Percentiles rank a stretch among this genome's conserved stretches.
Evolutionary conservation across 495 filamentous ascomycete species (phyloP).

Genomic region (Recurvomyces mirabilis): DNA sequence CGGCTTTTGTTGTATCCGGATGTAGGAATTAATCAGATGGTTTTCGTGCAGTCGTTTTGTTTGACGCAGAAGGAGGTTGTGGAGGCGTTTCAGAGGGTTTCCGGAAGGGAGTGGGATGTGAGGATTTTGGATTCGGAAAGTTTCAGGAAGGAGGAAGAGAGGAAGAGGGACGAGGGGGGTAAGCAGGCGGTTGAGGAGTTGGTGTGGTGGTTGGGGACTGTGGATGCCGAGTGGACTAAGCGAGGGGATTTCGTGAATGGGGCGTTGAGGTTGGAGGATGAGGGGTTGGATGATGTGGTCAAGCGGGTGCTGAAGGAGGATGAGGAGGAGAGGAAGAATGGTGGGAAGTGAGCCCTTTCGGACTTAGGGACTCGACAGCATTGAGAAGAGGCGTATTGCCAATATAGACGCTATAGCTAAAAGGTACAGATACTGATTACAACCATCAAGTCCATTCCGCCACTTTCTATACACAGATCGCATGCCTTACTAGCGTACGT

Average conservation of each 20-base stretch:
- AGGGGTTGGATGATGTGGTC: slow-evolving; percentile 14
- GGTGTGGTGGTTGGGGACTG: slow-evolving; percentile 15
- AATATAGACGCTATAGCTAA: no score
- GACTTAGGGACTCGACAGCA: no score
- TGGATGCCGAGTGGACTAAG: slow-evolving; percentile 15
- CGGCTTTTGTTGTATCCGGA: slow-evolving; percentile 32
- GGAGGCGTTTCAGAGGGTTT: slow-evolving; percentile 33
- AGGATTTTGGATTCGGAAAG: slow-evolving; percentile 27
- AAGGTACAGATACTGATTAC: no score
- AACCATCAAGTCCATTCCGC: no score
- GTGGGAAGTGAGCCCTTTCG: no score
- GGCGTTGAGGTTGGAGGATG: slow-evolving; percentile 16
- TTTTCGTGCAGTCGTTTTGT: slow-evolving; percentile 38
- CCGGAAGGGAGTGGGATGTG: slow-evolving; percentile 34
- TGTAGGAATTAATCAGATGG: slow-evolving; percentile 37
- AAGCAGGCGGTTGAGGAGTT: slow-evolving; percentile 9
- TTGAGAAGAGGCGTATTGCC: no score
- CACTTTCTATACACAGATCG: no score
- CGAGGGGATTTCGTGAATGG: slow-evolving; percentile 15
- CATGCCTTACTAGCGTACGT: no score
- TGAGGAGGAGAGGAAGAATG: no score
- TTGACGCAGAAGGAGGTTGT: slow-evolving; percentile 39
- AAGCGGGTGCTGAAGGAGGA: slow-evolving; percentile 6
- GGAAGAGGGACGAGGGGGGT: slow-evolving; percentile 12
- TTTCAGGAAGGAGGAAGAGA: slow-evolving; percentile 12